Conservation (phyloP, 148 eudicot genomes). For the Nyssa sinensis region DNA sequence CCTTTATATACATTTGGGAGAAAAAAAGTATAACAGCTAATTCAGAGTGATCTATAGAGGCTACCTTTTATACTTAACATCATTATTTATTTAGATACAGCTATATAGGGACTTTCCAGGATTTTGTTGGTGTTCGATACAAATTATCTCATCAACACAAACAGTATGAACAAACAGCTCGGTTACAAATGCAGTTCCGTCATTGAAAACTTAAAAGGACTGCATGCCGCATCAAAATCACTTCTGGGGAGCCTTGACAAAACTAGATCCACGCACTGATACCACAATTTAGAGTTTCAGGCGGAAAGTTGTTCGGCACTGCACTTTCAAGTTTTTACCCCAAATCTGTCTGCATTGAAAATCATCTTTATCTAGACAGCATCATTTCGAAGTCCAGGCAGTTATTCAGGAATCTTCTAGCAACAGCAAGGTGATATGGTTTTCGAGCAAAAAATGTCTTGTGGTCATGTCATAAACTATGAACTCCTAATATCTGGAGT, state of each 20-base stretch:
- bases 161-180: not conserved
- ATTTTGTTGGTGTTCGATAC: not conserved
- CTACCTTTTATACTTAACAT: too few relatives aligned
- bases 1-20: not conserved
- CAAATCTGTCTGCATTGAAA: not conserved
- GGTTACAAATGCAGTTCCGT: conserved; percentile 4
- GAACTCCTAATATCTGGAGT: not conserved
- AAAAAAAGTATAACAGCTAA: not conserved
- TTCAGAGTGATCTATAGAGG: not conserved
- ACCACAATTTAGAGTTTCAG: conserved; percentile 8
- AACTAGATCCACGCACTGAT: not conserved
- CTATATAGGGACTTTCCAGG: not conserved
- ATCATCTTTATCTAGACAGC: not conserved
- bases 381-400: not conserved
- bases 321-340: not conserved
- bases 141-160: not conserved
- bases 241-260: not conserved
- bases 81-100: not conserved
- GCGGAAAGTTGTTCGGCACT: not conserved
- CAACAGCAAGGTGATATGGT: not conserved
- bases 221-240: not conserved
- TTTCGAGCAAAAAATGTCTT: not conserved
- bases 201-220: not conserved
- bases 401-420: not conserved
- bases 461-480: not conserved